These are phyloP conservation scores for Penicillium sclerotigenum DNA, from an alignment of 2,329 filamentous ascomycete genomes.

Conservation along the genomic window DNA sequence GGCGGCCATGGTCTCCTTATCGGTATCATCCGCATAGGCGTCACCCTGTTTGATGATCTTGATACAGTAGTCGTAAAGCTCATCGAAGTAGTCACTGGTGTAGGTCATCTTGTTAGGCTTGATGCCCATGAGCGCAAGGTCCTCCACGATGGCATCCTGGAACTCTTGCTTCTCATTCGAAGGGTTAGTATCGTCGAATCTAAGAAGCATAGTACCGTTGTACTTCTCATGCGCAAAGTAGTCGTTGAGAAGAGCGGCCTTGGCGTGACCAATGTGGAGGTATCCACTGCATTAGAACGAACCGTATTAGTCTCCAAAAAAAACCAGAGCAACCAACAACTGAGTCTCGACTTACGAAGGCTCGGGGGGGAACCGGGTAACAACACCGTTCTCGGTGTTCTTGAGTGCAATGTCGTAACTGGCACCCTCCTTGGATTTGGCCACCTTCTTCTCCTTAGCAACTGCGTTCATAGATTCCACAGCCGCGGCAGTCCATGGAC, in stretches of 20 bases:
- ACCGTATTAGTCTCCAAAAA: neutral
- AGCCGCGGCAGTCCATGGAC: constrained; percentile 70
- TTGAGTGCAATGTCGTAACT: constrained; percentile 87
- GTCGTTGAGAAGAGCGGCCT: constrained; percentile 88
- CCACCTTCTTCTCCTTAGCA: constrained; percentile 66
- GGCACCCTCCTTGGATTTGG: constrained; percentile 70
- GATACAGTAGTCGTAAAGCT: constrained; percentile 81
- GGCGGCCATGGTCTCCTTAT: constrained; percentile 80
- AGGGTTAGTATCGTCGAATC: constrained; percentile 94
- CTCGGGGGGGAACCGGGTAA: constrained; percentile 90
- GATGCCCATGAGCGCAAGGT: constrained; percentile 86
- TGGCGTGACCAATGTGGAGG: constrained; percentile 92
- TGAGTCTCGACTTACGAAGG: constrained; percentile 63
- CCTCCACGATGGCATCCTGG: constrained; percentile 88
- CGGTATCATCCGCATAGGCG: constrained; percentile 92
- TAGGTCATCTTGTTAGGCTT: constrained; percentile 82
- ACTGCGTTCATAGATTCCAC: constrained; percentile 67
- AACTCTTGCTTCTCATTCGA: constrained; percentile 97
- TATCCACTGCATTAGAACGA: constrained; percentile 57
- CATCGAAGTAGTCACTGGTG: constrained; percentile 93
- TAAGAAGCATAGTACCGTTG: constrained; percentile 79
- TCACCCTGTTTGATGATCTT: constrained; percentile 80
- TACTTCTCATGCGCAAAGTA: constrained; percentile 95
- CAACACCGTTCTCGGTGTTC: constrained; percentile 82
- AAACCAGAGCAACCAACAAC: neutral